Base-by-base conservation (phyloP, 345 rosid genomes). In the Combretum micranthum region DNA sequence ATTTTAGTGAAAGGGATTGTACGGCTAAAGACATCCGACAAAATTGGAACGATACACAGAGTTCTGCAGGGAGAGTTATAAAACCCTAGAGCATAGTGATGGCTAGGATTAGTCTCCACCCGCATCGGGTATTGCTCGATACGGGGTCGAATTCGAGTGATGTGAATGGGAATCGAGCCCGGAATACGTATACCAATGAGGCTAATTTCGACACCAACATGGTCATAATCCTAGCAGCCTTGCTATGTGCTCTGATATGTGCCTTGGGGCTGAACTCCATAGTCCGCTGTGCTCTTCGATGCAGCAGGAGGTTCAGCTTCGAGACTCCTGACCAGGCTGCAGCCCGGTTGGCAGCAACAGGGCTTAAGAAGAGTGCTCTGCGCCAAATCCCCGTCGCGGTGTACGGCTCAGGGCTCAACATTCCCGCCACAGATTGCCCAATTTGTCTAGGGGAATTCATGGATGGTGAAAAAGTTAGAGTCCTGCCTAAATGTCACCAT, bases 141-240 rank as follows among this genome's bases (percentile, higher is more conserved):
- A 42, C 60, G 26, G 64, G 64, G 42, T 15, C 81, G 50, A 63
- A 44, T 50, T 45, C 61, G 0, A 63, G 45, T 37, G 63, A 55
- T 25, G 20, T 13, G 19, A 69, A 69, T 59, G 71, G 72, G 15
- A 61, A 52, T 65, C 64, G 58, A 66, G 37, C 67, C 0, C 64
- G 69, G 1, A 53, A 59, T 5, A 25, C 63, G 20, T 69, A 68
- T 54, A 32, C 53, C 17, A 78, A 53, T 4, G 83, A 81, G 65
- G 80, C 82, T 16, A 80, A 73, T 50, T 80, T 85, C 20, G 88
- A 85, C 64, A 80, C 84, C 22, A 85, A 82, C 88, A 82, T 85
- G 92, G 92, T 85, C 57, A 80, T 85, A 60, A 85, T 82, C 61
- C 82, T 85, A 6, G 84, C 84, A 16, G 88, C 92, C 52, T 64